Evolutionary conservation across 164 flowering plant species (phyloP).

Genomic region (Stephania yunnanensis): DNA sequence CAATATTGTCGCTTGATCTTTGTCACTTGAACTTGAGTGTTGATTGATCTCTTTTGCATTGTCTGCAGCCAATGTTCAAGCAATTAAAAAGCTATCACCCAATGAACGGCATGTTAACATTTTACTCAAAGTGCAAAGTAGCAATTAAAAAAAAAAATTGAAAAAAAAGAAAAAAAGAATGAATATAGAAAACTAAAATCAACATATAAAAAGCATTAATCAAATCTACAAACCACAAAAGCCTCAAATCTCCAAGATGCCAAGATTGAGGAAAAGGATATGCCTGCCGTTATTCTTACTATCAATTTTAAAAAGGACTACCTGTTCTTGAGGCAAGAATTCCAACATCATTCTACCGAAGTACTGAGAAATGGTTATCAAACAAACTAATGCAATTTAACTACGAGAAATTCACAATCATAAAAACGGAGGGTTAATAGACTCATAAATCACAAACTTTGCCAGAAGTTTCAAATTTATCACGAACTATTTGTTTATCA

Average conservation of each 20-base stretch:
- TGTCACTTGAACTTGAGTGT: conserved; percentile 21
- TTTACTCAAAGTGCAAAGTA: neutral
- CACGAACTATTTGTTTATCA: too few species aligned
- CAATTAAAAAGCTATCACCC: neutral
- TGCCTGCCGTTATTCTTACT: too few species aligned
- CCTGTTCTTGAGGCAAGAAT: too few species aligned
- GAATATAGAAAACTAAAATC: neutral
- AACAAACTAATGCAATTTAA: too few species aligned
- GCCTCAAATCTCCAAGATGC: neutral
- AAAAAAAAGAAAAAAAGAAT: neutral
- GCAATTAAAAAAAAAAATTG: neutral
- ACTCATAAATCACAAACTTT: too few species aligned
- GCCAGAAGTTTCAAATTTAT: too few species aligned
- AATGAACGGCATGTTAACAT: neutral
- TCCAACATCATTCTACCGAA: too few species aligned
- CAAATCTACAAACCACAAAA: neutral
- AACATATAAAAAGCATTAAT: neutral
- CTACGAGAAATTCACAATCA: too few species aligned
- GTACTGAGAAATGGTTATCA: too few species aligned
- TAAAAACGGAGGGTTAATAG: too few species aligned
- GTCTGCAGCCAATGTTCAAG: conserved; percentile 28
- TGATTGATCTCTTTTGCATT: conserved; percentile 33
- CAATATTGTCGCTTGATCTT: conserved; percentile 25
- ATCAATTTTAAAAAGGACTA: too few species aligned
- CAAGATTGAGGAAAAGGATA: too few species aligned